Conservation (phyloP, 164 flowering plant genomes). For the Akebia trifoliata region DNA sequence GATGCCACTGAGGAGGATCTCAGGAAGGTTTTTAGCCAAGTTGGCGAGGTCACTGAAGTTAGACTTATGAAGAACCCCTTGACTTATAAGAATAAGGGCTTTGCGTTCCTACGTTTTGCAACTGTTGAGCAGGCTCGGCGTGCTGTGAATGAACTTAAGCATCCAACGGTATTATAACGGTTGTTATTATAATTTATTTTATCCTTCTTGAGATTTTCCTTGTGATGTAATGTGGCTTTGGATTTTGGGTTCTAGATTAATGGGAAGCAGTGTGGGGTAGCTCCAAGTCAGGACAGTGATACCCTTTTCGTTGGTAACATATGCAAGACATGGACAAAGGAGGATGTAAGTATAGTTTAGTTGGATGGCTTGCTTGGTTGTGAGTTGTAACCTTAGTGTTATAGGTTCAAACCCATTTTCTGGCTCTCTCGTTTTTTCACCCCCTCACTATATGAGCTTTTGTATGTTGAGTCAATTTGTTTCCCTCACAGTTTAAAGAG, state of each 20-base stretch:
- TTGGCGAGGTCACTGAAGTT: conserved; percentile 31
- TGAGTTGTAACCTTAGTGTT: not conserved
- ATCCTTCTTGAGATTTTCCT: not conserved
- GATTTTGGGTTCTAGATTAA: conserved; percentile 16
- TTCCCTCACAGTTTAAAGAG: conserved; percentile 23
- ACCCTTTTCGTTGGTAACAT: conserved; percentile 28
- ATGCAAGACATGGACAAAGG: conserved; percentile 30
- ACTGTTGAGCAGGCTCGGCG: conserved; percentile 32
- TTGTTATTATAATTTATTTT: not conserved
- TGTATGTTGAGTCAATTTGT: conserved; percentile 7
- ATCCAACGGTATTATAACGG: conserved; percentile 19
- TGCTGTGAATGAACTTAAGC: conserved; percentile 31
- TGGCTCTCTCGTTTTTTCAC: too few relatives aligned
- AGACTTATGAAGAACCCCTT: conserved; percentile 30
- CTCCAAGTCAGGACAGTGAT: conserved; percentile 30
- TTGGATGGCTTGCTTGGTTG: not conserved
- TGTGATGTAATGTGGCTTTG: not conserved
- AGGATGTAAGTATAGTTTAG: conserved; percentile 13
- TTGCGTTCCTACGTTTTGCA: conserved; percentile 33
- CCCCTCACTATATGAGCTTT: not conserved
- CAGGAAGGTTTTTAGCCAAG: conserved; percentile 23
- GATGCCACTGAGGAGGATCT: conserved; percentile 35
- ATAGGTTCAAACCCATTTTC: too few relatives aligned
- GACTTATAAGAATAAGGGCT: conserved; percentile 36
- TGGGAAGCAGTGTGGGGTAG: conserved; percentile 28